Percentiles rank a stretch among this genome's conserved stretches.
These are phyloP conservation scores for Fraxinus baroniana DNA, from an alignment of 305 asterid species.

Conservation along the genomic window DNA sequence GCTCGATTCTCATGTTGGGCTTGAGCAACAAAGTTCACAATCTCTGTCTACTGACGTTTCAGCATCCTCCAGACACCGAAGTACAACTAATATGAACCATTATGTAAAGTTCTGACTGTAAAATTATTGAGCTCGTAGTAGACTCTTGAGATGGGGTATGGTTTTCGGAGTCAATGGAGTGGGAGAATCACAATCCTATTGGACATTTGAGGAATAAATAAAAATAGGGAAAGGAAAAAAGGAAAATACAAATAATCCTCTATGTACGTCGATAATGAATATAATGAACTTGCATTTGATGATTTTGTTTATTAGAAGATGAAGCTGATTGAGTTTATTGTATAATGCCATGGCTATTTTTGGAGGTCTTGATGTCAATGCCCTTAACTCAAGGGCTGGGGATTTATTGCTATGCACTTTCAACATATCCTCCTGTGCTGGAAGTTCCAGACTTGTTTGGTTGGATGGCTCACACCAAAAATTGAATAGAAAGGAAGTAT, in stretches of 20 bases:
- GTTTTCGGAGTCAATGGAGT: background rate
- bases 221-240: background rate
- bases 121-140: background rate
- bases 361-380: background rate
- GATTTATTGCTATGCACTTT: background rate
- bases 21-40: background rate
- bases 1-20: background rate
- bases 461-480: background rate
- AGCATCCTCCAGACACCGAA: background rate
- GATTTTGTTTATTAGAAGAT: background rate
- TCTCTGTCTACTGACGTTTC: conserved; percentile 1
- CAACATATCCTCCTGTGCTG: background rate
- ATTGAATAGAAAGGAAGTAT: background rate
- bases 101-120: background rate
- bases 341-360: background rate
- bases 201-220: background rate
- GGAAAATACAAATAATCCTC: background rate
- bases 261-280: background rate
- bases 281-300: conserved; percentile 4
- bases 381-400: background rate
- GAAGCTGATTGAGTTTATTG: background rate
- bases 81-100: background rate
- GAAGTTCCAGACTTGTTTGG: background rate
- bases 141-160: background rate
- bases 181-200: background rate